Conservation (phyloP, 2,329 filamentous ascomycete genomes). For the Piedraia hortae region DNA sequence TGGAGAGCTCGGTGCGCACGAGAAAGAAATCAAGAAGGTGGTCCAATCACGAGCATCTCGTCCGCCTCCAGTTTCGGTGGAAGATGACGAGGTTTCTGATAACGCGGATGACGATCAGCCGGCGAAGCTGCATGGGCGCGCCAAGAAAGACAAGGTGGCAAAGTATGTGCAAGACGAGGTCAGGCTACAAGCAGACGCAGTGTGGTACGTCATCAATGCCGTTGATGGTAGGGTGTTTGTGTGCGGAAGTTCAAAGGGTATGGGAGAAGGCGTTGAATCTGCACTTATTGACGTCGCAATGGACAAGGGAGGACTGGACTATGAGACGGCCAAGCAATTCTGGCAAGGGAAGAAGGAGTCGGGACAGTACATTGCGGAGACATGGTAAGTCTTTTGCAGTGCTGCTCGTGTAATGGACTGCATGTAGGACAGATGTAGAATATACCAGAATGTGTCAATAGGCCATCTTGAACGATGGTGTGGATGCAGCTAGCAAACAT, state of each 20-base stretch:
- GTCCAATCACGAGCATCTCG: conserved; percentile 17
- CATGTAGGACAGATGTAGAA: too few species aligned
- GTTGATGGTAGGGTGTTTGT: conserved; percentile 93
- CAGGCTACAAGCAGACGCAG: conserved; percentile 67
- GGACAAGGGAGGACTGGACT: conserved; percentile 65
- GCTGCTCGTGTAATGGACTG: too few species aligned
- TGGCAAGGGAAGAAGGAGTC: conserved; percentile 80
- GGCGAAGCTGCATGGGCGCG: neutral
- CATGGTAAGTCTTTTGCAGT: conserved; percentile 8
- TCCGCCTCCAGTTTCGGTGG: conserved; percentile 7
- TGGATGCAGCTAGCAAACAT: too few species aligned
- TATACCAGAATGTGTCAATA: too few species aligned
- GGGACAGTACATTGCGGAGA: conserved; percentile 74
- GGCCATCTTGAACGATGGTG: too few species aligned
- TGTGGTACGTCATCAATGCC: conserved; percentile 92
- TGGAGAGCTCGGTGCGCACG: conserved; percentile 85
- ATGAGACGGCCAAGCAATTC: conserved; percentile 58
- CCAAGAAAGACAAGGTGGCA: conserved; percentile 32
- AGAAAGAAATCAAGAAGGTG: conserved; percentile 26
- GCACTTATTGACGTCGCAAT: conserved; percentile 76
- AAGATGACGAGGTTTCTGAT: conserved; percentile 7
- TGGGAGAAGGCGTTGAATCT: conserved; percentile 86
- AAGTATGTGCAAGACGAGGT: conserved; percentile 96
- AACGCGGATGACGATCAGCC: conserved; percentile 29
- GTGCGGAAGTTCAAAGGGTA: conserved; percentile 80